Conservation (phyloP, 2,329 filamentous ascomycete species). For the Epichloe sp. region DNA sequence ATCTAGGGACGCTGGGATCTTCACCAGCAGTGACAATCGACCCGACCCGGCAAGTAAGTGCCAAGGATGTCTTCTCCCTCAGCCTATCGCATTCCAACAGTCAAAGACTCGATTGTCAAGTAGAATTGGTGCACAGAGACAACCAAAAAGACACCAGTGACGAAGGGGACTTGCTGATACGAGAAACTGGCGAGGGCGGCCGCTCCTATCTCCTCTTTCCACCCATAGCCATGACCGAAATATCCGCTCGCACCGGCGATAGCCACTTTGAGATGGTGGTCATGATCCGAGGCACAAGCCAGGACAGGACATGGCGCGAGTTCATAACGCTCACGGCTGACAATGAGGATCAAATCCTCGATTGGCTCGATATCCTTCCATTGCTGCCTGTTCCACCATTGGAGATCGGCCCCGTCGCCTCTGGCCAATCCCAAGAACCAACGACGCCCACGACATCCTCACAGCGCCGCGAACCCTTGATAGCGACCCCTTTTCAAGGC, state of each 20-base stretch:
- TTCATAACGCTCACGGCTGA: constrained; percentile 65
- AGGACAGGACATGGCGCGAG: constrained; percentile 67
- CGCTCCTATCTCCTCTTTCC: constrained; percentile 77
- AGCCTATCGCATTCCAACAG: constrained; percentile 79
- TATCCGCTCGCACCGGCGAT: constrained; percentile 72
- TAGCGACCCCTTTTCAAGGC: constrained; percentile 6
- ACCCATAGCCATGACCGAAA: constrained; percentile 58
- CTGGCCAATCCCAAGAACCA: constrained; percentile 16
- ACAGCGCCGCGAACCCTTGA: constrained; percentile 19
- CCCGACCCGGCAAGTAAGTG: constrained; percentile 66
- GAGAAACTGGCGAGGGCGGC: constrained; percentile 67
- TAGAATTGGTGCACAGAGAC: constrained; percentile 79
- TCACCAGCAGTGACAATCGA: constrained; percentile 61
- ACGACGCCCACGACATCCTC: constrained; percentile 10
- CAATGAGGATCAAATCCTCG: constrained; percentile 61
- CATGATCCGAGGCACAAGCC: constrained; percentile 66
- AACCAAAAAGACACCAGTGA: constrained; percentile 53
- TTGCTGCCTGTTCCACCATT: constrained; percentile 34
- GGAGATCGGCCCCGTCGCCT: constrained; percentile 16
- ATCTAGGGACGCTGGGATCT: constrained; percentile 63
- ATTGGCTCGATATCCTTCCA: constrained; percentile 77
- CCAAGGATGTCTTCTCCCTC: constrained; percentile 81
- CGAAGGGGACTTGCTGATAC: constrained; percentile 77
- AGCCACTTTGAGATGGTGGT: constrained; percentile 59
- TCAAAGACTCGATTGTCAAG: constrained; percentile 75